These are phyloP conservation scores for Rhynchosporium agropyri DNA, from an alignment of 2,329 filamentous ascomycete genomes.

Conservation along the genomic window DNA sequence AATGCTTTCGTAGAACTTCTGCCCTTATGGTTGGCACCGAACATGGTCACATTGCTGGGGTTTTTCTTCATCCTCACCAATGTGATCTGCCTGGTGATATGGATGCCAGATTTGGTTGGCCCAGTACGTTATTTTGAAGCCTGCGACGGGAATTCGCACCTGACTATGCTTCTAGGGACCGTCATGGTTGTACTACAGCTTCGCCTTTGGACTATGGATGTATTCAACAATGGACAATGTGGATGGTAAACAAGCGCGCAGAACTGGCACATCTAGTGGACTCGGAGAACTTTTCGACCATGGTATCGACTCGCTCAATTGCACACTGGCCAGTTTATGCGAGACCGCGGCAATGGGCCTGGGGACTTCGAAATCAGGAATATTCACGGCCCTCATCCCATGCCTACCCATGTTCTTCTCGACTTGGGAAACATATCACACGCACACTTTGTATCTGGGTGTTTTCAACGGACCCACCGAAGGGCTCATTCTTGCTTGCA, in stretches of 20 bases:
- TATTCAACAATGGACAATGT: constrained; percentile 99
- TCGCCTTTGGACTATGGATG: constrained; percentile 95
- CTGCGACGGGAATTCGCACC: constrained; percentile 9
- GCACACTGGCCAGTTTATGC: constrained; percentile 86
- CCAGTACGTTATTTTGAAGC: constrained; percentile 61
- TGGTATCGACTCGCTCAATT: constrained; percentile 97
- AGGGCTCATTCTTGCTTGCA: constrained; percentile 84
- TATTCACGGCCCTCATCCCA: constrained; percentile 88
- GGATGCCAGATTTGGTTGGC: constrained; percentile 87
- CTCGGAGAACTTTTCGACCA: constrained; percentile 98
- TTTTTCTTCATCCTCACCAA: constrained; percentile 94
- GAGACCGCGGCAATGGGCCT: constrained; percentile 93
- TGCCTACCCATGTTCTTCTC: constrained; percentile 99
- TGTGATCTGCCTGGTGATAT: constrained; percentile 70
- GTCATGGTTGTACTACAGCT: constrained; percentile 93
- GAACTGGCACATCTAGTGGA: constrained; percentile 92
- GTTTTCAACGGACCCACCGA: constrained; percentile 98
- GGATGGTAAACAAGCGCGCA: constrained; percentile 93
- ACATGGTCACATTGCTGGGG: constrained; percentile 93
- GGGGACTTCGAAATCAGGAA: constrained; percentile 79
- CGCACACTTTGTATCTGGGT: constrained; percentile 93
- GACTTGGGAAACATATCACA: constrained; percentile 99
- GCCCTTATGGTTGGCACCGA: constrained; percentile 94
- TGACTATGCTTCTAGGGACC: constrained; percentile 63
- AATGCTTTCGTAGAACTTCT: constrained; percentile 91